Base-by-base conservation (phyloP, 805 yeast species). In the Candida maesae region DNA sequence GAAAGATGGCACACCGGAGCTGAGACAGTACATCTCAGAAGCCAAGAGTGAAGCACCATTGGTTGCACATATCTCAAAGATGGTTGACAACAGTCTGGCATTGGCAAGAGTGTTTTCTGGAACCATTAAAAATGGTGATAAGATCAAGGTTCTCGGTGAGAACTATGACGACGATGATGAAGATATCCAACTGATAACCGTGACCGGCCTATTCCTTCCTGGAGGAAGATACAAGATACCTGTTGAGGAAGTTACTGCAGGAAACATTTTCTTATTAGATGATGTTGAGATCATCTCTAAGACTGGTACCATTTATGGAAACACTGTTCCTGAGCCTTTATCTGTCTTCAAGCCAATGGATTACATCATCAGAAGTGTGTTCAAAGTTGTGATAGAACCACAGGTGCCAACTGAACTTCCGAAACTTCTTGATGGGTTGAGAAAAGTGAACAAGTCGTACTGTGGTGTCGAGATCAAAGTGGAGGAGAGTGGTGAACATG, bases 401-500 rank as follows among this genome's bases (percentile, higher is more conserved):
- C 69, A 73, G 13, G 70, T 74, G 20, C 96, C 96, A 0, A 73
- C 85, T 0, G 95, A 90, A 42, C 63, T 85, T 14, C 91, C 95
- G 0, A 74, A 73, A 45, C 66, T 93, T 50, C 65, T 81, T 12
- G 79, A 76, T n/a, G 90, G 88, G 0, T 64, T 93, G 35, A 70
- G 83, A 43, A 74, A 70, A 41, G 64, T 85, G 21, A 73, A 73
- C 51, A 76, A 74, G 49, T 66, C 81, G 1, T 90, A 86, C 55
- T 72, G 83, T 9, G 82, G 89, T 4, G 69, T 79, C 27, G 71
- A 71, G 16, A 66, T 85, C n/a, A 78, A 73, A 47, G 87, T 84
- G 1, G 96, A 88, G 58, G 95, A 86, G 50, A 83, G 90, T 38
- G 96, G 97, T 2, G 97, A 89, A 52, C 87, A 84, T 57, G 79